A percentile compares a stretch with the other conserved stretches of the same genome.
These are phyloP conservation scores for Spizellomyces sp. DNA, from an alignment of 192 early-diverging fungal species.

Conservation along the genomic window DNA sequence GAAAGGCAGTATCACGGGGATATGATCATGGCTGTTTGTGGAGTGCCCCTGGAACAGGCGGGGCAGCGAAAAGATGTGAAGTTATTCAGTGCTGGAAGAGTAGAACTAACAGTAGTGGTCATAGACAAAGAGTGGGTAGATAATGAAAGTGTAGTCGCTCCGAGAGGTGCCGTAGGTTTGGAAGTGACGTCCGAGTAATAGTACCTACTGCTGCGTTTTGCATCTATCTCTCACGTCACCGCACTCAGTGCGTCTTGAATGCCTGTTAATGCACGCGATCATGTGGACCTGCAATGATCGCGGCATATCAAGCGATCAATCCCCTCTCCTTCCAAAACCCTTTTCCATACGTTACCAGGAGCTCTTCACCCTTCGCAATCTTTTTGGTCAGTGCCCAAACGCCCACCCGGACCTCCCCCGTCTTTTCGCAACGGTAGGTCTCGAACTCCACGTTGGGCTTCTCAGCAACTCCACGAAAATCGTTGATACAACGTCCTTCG, in stretches of 20 bases:
- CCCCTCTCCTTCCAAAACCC: conserved; percentile 42
- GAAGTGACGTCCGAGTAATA: no score
- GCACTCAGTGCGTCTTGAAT: no score
- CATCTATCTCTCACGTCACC: no score
- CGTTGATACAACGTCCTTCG: conserved; percentile 53
- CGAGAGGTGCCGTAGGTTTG: no score
- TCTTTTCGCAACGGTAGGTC: conserved; percentile 6
- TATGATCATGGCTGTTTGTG: background rate
- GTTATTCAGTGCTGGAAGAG: background rate
- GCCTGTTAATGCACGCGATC: no score
- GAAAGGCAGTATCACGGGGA: conserved; percentile 2
- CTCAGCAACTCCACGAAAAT: conserved; percentile 43
- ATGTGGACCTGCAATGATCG: no score
- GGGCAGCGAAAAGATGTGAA: conserved; percentile 9
- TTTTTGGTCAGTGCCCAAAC: conserved; percentile 26
- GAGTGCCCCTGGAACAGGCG: conserved; percentile 6
- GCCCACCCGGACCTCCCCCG: conserved; percentile 41
- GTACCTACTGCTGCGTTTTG: no score
- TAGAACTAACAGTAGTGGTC: background rate
- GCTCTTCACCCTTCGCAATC: conserved; percentile 42
- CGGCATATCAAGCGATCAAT: conserved; percentile 2
- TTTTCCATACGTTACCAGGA: conserved; percentile 51
- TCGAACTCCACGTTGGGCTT: conserved; percentile 51
- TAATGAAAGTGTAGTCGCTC: no score
- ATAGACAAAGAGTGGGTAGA: background rate